A percentile compares a stretch with the other conserved stretches of the same genome.
phyloP scores from a whole-genome alignment of 2,329 filamentous ascomycete genomes.

The Trichoderma afroharzianum region DNA sequence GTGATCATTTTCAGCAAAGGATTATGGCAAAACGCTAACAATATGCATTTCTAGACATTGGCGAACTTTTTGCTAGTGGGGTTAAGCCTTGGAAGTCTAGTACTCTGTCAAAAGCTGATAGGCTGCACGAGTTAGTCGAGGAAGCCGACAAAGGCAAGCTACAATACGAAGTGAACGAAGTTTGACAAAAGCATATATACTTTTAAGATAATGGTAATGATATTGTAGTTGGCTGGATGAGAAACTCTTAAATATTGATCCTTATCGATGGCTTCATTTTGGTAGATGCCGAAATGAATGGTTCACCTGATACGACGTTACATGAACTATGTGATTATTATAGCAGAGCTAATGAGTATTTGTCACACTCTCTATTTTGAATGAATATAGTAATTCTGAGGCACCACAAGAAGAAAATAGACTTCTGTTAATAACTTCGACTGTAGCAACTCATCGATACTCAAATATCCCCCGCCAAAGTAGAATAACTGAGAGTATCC shows the following conservation, averaged over 20 bases:
- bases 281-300: background rate
- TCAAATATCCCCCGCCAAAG: background rate
- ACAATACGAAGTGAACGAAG: background rate
- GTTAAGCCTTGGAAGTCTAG: slow-evolving; percentile 1
- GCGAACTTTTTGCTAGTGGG: background rate
- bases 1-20: rapidly evolving
- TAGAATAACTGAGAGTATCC: background rate
- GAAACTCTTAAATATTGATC: background rate
- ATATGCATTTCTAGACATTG: background rate
- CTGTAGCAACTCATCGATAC: background rate
- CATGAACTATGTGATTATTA: background rate
- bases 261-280: background rate
- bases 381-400: background rate
- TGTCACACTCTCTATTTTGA: background rate
- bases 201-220: background rate
- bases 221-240: background rate
- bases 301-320: background rate
- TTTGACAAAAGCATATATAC: background rate
- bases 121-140: background rate
- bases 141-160: background rate
- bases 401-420: background rate
- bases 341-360: background rate
- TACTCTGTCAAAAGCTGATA: background rate
- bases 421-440: background rate
- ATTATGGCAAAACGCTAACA: background rate